Base-by-base conservation (phyloP, 768 basidiomycete genomes). In the Sarcodon aspratus region DNA sequence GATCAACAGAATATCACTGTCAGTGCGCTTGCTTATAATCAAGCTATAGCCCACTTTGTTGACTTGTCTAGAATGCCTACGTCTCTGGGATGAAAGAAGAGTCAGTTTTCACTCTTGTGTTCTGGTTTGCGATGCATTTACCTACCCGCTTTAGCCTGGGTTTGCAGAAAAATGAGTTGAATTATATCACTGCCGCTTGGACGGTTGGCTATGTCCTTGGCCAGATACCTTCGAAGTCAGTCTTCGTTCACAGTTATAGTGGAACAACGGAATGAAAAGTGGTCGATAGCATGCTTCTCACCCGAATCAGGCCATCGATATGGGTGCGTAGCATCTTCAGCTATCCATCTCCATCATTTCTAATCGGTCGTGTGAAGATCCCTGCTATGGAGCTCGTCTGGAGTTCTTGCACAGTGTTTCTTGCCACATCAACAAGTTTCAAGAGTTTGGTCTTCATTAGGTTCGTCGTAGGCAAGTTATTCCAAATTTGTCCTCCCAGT, bases 51-150 rank as follows among this genome's bases (percentile, higher is more conserved):
- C 4, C 31, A 4, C 33, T 9, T 11, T 1, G 6, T 48, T 9
- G 36, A 42, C 33, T 33, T n/a, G 27, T 32, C n/a, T 44, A 37
- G 64, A 69, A 67, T 49, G 67, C 66, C 1, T 69, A 67, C 48
- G 67, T 69, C 10, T 67, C 66, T 4, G 67, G 67, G 12, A 69
- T 69, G 67, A 54, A 67, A 52, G 60, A 61, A 46, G 66, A 69
- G 65, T 65, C 46, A 9, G 66, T 63, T 7, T 27, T 33, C 9
- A 45, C 40, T 46, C 21, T 31, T 44, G 17, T 15, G 8, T 2
- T 17, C 9, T 21, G 33, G 43, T 13, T 13, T 27, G 37, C 43
- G 21, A 45, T 44, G 13, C 46, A 12, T 10, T 43, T 45, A 27
- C 27, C 13, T 5, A 27, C 21, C 21, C 5, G 21, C 21, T 27